Evolutionary conservation across 73 alveolate species (phyloP), one percentile per base, ranked within the genome.

Genomic region (Loxodes magnus): DNA sequence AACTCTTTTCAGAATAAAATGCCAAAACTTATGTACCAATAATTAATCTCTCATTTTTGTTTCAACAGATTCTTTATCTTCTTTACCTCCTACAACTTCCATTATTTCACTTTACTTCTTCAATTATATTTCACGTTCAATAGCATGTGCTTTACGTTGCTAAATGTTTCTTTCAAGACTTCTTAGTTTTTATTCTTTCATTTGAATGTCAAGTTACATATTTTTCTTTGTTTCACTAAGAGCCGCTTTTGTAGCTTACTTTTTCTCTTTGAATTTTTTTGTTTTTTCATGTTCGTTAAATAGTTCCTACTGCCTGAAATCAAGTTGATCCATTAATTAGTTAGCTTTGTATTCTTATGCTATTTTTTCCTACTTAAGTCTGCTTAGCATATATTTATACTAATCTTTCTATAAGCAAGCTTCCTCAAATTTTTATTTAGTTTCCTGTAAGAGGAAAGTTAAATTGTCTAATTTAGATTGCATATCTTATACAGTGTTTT

Each of bases 321-420:
- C 68, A 49, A 55, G 34, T 3, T 75, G 58, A 33, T 61, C 82
- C 14, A 24, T 26, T 44, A 73, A 24, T 31, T 71, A 79, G 43
- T 69, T 81, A n/a, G 88, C 59, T 46, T 42, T 38, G 28, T 61
- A 56, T 48, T 82, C 34, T 41, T 70, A 51, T 23, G 90, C 82
- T 24, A 80, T 46, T 3, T 73, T 55, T 65, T 83, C 96, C 53
- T 83, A 77, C 62, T 79, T 83, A 55, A 83, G 37, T 43, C 96
- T 56, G 35, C 67, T 77, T 25, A 80, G 51, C 69, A 83, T 64
- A 56, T 83, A 80, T 41, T 33, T 16, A 39, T 83, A 83, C 26
- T 79, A 53, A 37, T 70, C 52, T 42, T 60, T 69, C 29, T 53
- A 43, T 58, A 71, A 66, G 25, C 17, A 19, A 44, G 65, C 84